Percentiles rank a stretch among this genome's conserved stretches.
Evolutionary conservation across 371 early-diverging fungal genomes (phyloP).

Genomic region (Syncephalastrum monosporum): DNA sequence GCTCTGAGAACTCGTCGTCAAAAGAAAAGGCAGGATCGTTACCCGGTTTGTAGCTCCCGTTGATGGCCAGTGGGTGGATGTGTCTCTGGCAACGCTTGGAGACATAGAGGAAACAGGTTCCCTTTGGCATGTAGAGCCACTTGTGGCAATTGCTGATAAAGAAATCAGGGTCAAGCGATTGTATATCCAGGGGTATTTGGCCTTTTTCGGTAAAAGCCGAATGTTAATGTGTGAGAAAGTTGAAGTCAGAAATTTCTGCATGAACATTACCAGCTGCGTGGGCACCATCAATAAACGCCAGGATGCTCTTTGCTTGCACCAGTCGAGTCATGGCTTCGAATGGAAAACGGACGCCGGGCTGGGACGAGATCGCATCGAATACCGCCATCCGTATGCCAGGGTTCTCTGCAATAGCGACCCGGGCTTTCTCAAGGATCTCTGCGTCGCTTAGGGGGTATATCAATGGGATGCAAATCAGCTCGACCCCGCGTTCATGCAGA

Average conservation of each 20-base stretch:
- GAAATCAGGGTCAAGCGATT: constrained; percentile 56
- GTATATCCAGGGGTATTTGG: constrained; percentile 60
- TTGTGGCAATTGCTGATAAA: constrained; percentile 72
- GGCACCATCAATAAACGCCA: constrained; percentile 68
- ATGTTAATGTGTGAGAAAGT: no score
- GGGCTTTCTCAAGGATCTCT: no score
- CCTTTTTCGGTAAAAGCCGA: constrained; percentile 18
- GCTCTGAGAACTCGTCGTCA: constrained; percentile 34
- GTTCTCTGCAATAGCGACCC: no score
- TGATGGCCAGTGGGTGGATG: constrained; percentile 53
- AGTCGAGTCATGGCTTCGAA: constrained; percentile 47
- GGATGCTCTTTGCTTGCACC: constrained; percentile 45
- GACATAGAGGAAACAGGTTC: constrained; percentile 61
- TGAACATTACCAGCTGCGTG: constrained; percentile 55
- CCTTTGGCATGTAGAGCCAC: constrained; percentile 66
- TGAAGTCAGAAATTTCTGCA: not conserved
- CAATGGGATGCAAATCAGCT: no score
- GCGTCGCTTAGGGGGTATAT: no score
- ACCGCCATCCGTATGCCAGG: constrained; percentile 28
- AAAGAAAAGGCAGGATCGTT: constrained; percentile 17
- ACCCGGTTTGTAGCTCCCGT: constrained; percentile 32
- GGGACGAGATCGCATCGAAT: constrained; percentile 56
- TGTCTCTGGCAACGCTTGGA: constrained; percentile 45
- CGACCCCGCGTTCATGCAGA: no score
- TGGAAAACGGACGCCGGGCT: constrained; percentile 55